These are phyloP conservation scores for Penicillium odoratum DNA, from an alignment of 495 filamentous ascomycete species.

Conservation along the genomic window DNA sequence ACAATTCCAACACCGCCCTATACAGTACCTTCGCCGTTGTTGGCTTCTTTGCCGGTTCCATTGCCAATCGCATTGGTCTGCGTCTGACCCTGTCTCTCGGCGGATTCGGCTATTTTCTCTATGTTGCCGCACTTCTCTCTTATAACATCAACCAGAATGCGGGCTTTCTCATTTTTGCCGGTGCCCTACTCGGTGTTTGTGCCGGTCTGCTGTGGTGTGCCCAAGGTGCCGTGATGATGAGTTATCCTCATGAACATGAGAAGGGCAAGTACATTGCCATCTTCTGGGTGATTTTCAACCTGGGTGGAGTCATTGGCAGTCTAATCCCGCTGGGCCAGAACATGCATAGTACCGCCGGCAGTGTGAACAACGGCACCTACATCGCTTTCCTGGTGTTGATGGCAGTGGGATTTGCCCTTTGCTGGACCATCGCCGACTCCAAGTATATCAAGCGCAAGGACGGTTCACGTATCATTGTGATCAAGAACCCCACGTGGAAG, in stretches of 20 bases:
- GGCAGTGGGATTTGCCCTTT: slow-evolving; percentile 69
- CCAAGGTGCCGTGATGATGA: slow-evolving; percentile 95
- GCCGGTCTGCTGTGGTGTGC: slow-evolving; percentile 89
- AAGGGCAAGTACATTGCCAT: slow-evolving; percentile 88
- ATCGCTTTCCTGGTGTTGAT: slow-evolving; percentile 89
- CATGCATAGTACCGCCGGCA: slow-evolving; percentile 58
- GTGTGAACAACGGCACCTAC: slow-evolving; percentile 83
- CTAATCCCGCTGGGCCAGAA: slow-evolving; percentile 83
- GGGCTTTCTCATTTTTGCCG: slow-evolving; percentile 59
- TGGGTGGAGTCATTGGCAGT: slow-evolving; percentile 86
- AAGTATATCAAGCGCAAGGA: slow-evolving; percentile 76
- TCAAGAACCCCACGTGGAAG: slow-evolving; percentile 82
- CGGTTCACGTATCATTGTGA: slow-evolving; percentile 78
- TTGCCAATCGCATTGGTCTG: slow-evolving; percentile 76
- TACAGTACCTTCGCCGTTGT: slow-evolving; percentile 85
- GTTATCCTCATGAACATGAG: slow-evolving; percentile 75
- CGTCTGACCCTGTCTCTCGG: slow-evolving; percentile 72
- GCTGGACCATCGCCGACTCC: slow-evolving; percentile 73
- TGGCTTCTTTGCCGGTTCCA: slow-evolving; percentile 82
- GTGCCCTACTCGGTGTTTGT: slow-evolving; percentile 65
- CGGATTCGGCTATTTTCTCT: slow-evolving; percentile 84
- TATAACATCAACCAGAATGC: slow-evolving; percentile 76
- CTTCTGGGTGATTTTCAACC: slow-evolving; percentile 97
- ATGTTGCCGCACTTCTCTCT: slow-evolving; percentile 72
- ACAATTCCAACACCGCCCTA: slow-evolving; percentile 69